These are phyloP conservation scores for Erythrobasidium hasegawianum DNA, from an alignment of 1,284 basidiomycete species.

Conservation along the genomic window DNA sequence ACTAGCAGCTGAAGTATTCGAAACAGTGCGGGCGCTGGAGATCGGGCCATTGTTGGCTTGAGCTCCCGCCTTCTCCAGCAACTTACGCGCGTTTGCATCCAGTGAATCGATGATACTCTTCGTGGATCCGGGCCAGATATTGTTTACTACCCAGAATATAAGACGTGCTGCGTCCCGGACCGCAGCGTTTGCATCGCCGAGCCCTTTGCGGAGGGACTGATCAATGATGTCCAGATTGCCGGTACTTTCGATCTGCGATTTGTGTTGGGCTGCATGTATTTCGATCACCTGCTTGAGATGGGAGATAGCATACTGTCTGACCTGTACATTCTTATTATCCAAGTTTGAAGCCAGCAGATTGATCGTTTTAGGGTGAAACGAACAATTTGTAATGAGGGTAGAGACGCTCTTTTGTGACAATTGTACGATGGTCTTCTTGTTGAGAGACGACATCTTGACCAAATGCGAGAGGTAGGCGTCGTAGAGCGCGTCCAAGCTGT, in stretches of 20 bases:
- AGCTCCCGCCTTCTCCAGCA: constrained; percentile 66
- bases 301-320: constrained; percentile 60
- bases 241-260: constrained; percentile 46
- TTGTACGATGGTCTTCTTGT: constrained; percentile 90
- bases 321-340: constrained; percentile 73
- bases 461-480: constrained; percentile 71
- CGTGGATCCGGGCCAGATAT: constrained; percentile 70
- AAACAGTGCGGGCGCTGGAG: not conserved
- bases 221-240: constrained; percentile 70
- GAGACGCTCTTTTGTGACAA: constrained; percentile 73
- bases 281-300: constrained; percentile 48
- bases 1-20: not conserved
- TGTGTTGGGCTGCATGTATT: constrained; percentile 44
- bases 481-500: constrained; percentile 64
- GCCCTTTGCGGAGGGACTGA: constrained; percentile 64
- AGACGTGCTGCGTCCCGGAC: constrained; percentile 71
- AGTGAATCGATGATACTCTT: constrained; percentile 62
- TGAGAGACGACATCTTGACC: constrained; percentile 81
- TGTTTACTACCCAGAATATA: constrained; percentile 76
- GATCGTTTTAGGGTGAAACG: constrained; percentile 66
- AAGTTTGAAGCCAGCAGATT: constrained; percentile 64
- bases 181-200: constrained; percentile 73
- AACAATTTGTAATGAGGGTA: constrained; percentile 65
- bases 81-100: constrained; percentile 69
- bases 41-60: not conserved